Base-by-base conservation (phyloP, 768 basidiomycete species). In the Tricholoma furcatifolium region DNA sequence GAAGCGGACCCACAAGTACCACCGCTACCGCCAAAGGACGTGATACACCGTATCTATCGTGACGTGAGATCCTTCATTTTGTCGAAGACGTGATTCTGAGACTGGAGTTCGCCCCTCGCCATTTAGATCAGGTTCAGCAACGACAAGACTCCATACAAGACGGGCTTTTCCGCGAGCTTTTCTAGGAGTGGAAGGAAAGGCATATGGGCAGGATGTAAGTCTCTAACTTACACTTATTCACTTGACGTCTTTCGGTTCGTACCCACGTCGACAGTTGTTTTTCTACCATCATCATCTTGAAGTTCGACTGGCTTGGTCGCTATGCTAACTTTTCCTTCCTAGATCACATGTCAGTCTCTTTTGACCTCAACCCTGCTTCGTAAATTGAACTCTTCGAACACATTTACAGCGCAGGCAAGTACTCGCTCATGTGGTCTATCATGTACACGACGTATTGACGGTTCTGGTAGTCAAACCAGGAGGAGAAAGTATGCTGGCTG, bases 71-170 rank as follows among this genome's bases (percentile, higher is more conserved):
- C 5, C 32, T 9, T 35, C 27, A 32, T n/a, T 41, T 40, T 41
- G 31, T 45, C 21, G 23, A 17, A 17, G n/a, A 23, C 2, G 6
- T 24, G 21, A 50, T 17, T 31, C n/a, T 10, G 17, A 21, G 18
- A 36, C 17, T 20, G 27, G 31, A 11, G 10, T 8, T 14, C 4
- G 39, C 21, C 50, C 9, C 38, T 31, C 47, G 18, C 43, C 14
- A 48, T 44, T 53, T 15, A 93, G 90, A 67, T 96, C 20, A 82
- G 94, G 12, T 97, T 96, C 70, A 92, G 89, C 64, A 91, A 91
- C 51, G 90, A 94, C 65, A 95, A 94, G 72, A 99, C 96, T 4
- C 96, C 96, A 0, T 99, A 99, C 74, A 98, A 98, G 71, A 80
- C 68, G 6, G 77, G 77, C 9, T 78, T 98, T 30, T 87, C 88